Conservation (phyloP, 768 basidiomycete species). For the Heimioporus sp. region DNA sequence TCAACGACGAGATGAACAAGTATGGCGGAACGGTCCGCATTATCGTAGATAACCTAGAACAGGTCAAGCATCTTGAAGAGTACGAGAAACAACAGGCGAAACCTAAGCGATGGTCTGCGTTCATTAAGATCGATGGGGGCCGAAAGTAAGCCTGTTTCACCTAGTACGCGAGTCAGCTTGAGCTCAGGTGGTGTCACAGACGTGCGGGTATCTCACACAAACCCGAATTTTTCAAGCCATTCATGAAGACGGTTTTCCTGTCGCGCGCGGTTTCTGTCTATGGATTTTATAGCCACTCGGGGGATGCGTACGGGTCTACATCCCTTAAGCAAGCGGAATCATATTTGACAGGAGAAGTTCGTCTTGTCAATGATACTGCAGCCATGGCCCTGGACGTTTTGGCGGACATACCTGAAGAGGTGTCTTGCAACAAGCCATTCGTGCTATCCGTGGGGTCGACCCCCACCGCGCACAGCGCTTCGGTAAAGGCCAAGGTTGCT, state of each 20-base stretch:
- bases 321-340: conserved; percentile 61
- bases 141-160: conserved; percentile 52
- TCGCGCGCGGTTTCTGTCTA: conserved; percentile 62
- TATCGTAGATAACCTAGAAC: conserved; percentile 74
- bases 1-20: conserved; percentile 53
- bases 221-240: conserved; percentile 51
- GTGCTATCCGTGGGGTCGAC: conserved; percentile 85
- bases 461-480: conserved; percentile 80
- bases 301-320: conserved; percentile 74
- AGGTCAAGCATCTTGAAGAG: conserved; percentile 61
- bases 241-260: conserved; percentile 51
- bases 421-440: conserved; percentile 46
- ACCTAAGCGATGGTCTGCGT: conserved; percentile 64
- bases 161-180: neutral
- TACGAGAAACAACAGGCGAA: conserved; percentile 46
- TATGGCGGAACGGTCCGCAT: conserved; percentile 63
- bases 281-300: conserved; percentile 83
- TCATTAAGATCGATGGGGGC: conserved; percentile 79
- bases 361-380: conserved; percentile 67
- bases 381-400: conserved; percentile 50
- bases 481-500: conserved; percentile 45
- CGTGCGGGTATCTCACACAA: conserved; percentile 67
- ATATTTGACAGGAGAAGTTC: conserved; percentile 68
- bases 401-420: conserved; percentile 31
- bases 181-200: conserved; percentile 37